Evolutionary conservation across 2,329 filamentous ascomycete species (phyloP).

Genomic region (Pestalotiopsis sp.): DNA sequence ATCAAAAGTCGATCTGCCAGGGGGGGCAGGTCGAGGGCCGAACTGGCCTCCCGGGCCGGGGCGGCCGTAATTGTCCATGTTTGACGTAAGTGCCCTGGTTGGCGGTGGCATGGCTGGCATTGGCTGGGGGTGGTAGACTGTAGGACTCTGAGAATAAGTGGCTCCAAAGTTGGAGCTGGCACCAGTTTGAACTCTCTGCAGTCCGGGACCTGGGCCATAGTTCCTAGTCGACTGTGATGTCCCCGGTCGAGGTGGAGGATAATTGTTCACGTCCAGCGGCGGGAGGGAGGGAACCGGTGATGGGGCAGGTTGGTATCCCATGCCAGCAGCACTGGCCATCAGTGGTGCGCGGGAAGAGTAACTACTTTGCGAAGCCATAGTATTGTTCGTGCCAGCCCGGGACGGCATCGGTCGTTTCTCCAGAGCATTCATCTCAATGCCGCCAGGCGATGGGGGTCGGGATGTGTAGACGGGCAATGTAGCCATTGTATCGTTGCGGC

Average conservation of each 20-base stretch:
- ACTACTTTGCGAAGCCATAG: constrained; percentile 58
- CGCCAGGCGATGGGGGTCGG: constrained; percentile 54
- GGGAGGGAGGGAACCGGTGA: constrained; percentile 39
- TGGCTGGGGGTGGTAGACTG: constrained; percentile 23
- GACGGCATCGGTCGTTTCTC: constrained; percentile 49
- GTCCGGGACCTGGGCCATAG: constrained; percentile 25
- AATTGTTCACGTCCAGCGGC: constrained; percentile 27
- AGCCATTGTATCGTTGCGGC: constrained; percentile 58
- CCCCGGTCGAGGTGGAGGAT: constrained; percentile 33
- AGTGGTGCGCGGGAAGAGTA: constrained; percentile 66
- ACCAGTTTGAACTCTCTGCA: constrained; percentile 23
- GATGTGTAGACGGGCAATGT: constrained; percentile 66
- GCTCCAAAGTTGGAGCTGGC: constrained; percentile 20
- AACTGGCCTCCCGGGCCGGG: constrained; percentile 25
- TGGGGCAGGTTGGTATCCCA: constrained; percentile 50
- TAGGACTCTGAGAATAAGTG: constrained; percentile 21
- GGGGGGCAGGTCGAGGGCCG: constrained; percentile 20
- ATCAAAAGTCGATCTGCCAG: constrained; percentile 20
- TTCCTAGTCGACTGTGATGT: constrained; percentile 38
- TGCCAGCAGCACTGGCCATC: constrained; percentile 57
- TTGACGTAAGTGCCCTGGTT: constrained; percentile 30
- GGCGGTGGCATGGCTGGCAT: constrained; percentile 34
- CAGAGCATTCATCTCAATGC: constrained; percentile 52
- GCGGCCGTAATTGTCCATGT: constrained; percentile 30
- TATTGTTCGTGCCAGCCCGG: constrained; percentile 42